Conservation (phyloP, 2,329 filamentous ascomycete genomes). For the Hypoxylon sp. region DNA sequence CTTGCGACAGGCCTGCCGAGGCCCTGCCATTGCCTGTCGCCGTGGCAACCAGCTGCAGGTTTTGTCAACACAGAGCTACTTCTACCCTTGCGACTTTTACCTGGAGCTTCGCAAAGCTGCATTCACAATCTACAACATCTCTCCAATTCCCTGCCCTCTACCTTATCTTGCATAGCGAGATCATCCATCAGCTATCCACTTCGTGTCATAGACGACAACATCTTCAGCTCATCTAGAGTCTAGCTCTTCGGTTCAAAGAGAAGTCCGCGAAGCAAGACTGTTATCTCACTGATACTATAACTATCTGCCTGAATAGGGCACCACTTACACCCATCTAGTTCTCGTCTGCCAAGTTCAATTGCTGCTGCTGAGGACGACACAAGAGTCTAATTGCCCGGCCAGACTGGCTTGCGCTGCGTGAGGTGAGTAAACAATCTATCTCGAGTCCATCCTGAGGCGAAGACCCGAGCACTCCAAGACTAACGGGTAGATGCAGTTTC, state of each 20-base stretch:
- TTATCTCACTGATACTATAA: slow-evolving; percentile 15
- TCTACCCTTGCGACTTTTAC: slow-evolving; percentile 32
- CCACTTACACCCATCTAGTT: slow-evolving; percentile 48
- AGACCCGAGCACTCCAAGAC: slow-evolving; percentile 18
- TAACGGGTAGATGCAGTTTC: slow-evolving; percentile 55
- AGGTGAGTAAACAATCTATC: slow-evolving; percentile 50
- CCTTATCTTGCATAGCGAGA: slow-evolving; percentile 42
- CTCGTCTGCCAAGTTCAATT: slow-evolving; percentile 50
- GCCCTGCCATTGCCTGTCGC: slow-evolving; percentile 16
- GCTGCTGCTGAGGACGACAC: slow-evolving; percentile 50
- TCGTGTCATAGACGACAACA: slow-evolving; percentile 28
- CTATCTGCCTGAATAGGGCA: slow-evolving; percentile 38
- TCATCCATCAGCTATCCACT: slow-evolving; percentile 39
- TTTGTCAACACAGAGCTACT: slow-evolving; percentile 36
- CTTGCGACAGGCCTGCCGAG: slow-evolving; percentile 4
- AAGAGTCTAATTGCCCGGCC: slow-evolving; percentile 51
- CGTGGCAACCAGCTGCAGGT: slow-evolving; percentile 34
- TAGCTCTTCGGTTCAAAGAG: slow-evolving; percentile 6
- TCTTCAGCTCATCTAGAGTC: slow-evolving; percentile 14
- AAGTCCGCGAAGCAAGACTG: slow-evolving; percentile 21
- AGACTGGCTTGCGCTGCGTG: slow-evolving; percentile 55
- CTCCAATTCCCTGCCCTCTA: slow-evolving; percentile 35
- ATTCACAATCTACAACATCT: slow-evolving; percentile 37
- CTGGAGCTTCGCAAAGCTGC: slow-evolving; percentile 28
- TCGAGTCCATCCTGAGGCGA: slow-evolving; percentile 10